A percentile compares a stretch with the other conserved stretches of the same genome.
Conservation (phyloP, 768 basidiomycete genomes). For the Coprinopsis marcescibilis region DNA sequence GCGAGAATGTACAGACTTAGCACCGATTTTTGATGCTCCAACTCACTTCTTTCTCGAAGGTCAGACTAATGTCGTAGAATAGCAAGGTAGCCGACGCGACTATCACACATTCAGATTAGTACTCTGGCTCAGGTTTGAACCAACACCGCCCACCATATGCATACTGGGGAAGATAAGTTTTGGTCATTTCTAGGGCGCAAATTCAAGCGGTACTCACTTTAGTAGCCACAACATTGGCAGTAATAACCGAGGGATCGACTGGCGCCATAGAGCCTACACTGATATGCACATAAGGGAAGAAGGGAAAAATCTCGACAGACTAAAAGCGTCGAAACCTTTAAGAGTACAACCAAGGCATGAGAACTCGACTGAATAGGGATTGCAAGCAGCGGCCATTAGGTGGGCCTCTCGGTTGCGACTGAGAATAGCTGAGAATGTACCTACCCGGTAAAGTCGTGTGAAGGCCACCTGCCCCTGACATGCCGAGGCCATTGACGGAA, state of each 20-base stretch:
- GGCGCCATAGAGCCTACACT: background rate
- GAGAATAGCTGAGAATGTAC: no score
- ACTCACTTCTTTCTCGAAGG: slow-evolving; percentile 17
- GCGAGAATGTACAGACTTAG: background rate
- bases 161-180: slow-evolving; percentile 11
- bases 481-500: no score
- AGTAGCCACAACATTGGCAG: slow-evolving; percentile 12
- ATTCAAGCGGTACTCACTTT: slow-evolving; percentile 10
- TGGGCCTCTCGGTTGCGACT: no score
- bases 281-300: background rate
- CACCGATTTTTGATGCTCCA: background rate
- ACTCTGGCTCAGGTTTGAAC: background rate
- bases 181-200: background rate
- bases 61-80: slow-evolving; percentile 20
- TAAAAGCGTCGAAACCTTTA: no score
- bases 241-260: background rate
- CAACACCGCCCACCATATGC: slow-evolving; percentile 6
- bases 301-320: no score
- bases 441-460: no score
- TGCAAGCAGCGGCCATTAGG: no score
- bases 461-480: no score
- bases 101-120: slow-evolving; percentile 6
- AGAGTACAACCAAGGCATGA: no score
- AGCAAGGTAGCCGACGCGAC: slow-evolving; percentile 21
- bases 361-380: no score